Conservation (phyloP, 2,329 filamentous ascomycete species). For the Penicillium hesseltinei region DNA sequence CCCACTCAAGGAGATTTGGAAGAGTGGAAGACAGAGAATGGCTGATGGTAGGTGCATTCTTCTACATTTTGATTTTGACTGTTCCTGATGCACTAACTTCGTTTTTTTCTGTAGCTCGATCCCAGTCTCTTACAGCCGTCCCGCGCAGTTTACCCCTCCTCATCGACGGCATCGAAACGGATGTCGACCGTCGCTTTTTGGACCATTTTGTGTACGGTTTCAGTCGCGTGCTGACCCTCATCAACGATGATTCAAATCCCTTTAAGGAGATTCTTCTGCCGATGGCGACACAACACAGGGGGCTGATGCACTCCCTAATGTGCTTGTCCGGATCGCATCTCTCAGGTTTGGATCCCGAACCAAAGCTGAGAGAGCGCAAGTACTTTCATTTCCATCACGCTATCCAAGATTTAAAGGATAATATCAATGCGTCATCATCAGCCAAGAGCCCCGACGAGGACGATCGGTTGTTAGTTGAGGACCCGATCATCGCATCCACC, state of each 20-base stretch:
- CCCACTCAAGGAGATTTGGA: conserved; percentile 82
- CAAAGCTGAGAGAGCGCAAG: conserved; percentile 54
- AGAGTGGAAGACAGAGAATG: conserved; percentile 73
- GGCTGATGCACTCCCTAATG: conserved; percentile 86
- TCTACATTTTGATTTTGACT: neutral
- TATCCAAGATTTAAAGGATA: conserved; percentile 41
- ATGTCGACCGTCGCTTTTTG: conserved; percentile 75
- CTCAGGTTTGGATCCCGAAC: conserved; percentile 51
- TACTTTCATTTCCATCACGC: conserved; percentile 52
- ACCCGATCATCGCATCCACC: conserved; percentile 62
- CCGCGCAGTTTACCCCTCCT: conserved; percentile 56
- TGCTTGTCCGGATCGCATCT: conserved; percentile 77
- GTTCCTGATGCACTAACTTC: conserved; percentile 10
- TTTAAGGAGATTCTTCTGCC: conserved; percentile 82
- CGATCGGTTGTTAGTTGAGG: conserved; percentile 47
- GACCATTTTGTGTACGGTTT: conserved; percentile 79
- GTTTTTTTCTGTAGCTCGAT: conserved; percentile 27
- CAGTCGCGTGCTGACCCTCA: conserved; percentile 77
- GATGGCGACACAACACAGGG: conserved; percentile 74
- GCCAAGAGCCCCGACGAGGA: conserved; percentile 27
- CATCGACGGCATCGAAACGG: conserved; percentile 77
- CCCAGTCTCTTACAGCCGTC: conserved; percentile 32
- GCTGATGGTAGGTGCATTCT: conserved; percentile 56
- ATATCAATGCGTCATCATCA: conserved; percentile 35
- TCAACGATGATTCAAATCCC: conserved; percentile 76